A percentile compares a stretch with the other conserved stretches of the same genome.
These are phyloP conservation scores for Fusarium heterosporum DNA, from an alignment of 2,329 filamentous ascomycete species.

Conservation along the genomic window DNA sequence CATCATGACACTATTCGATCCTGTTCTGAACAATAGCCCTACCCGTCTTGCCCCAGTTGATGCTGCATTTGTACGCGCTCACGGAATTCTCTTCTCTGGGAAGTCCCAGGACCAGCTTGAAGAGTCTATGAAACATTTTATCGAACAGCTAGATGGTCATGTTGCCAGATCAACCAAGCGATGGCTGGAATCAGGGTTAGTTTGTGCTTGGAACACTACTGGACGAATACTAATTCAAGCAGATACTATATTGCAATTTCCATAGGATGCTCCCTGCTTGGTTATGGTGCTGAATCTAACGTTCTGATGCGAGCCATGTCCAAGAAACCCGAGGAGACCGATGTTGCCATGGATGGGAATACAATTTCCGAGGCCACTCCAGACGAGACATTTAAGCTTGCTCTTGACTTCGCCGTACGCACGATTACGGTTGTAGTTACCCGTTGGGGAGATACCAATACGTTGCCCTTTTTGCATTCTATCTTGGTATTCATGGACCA, in stretches of 20 bases:
- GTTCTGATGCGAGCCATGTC: slow-evolving; percentile 57
- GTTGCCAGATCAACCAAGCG: slow-evolving; percentile 64
- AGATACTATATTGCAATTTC: slow-evolving; percentile 53
- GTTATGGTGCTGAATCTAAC: slow-evolving; percentile 57
- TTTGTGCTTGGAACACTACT: not conserved
- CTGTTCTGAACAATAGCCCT: slow-evolving; percentile 58
- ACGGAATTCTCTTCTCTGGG: slow-evolving; percentile 72
- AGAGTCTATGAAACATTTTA: slow-evolving; percentile 60
- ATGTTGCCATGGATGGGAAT: slow-evolving; percentile 42
- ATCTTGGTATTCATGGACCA: slow-evolving; percentile 69
- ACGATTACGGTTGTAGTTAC: slow-evolving; percentile 62
- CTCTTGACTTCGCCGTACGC: slow-evolving; percentile 56
- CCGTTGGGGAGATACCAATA: slow-evolving; percentile 67
- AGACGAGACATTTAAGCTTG: slow-evolving; percentile 50
- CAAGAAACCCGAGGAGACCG: slow-evolving; percentile 46
- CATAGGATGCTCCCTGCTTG: slow-evolving; percentile 50
- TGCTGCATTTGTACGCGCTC: slow-evolving; percentile 70
- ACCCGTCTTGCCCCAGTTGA: slow-evolving; percentile 60
- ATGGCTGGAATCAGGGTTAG: slow-evolving; percentile 63
- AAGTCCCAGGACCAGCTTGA: slow-evolving; percentile 61
- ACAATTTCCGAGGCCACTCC: slow-evolving; percentile 42
- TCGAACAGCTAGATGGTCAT: slow-evolving; percentile 65
- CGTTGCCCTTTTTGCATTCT: slow-evolving; percentile 72
- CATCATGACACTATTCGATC: slow-evolving; percentile 76
- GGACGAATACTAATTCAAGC: slow-evolving; percentile 4